These are phyloP conservation scores for Fistulinella cinereoalba DNA, from an alignment of 1,284 basidiomycete species.

Conservation along the genomic window DNA sequence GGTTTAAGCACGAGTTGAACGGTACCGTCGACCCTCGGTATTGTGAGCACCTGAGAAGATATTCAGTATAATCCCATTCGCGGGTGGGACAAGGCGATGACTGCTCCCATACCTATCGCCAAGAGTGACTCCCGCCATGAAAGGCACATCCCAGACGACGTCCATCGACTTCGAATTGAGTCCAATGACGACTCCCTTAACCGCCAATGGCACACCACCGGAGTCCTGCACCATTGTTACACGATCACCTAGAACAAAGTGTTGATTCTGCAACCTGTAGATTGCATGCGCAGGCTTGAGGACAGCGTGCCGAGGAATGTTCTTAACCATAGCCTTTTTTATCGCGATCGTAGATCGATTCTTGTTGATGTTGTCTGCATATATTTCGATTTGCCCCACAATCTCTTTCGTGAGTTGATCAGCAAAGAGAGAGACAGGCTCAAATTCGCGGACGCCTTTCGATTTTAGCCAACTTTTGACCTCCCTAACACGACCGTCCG, in stretches of 20 bases:
- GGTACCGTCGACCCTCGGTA: conserved; percentile 87
- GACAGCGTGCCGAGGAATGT: conserved; percentile 91
- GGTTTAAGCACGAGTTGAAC: conserved; percentile 83
- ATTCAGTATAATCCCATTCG: not conserved
- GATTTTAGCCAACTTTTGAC: conserved; percentile 85
- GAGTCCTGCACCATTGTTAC: conserved; percentile 95
- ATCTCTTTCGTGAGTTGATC: conserved; percentile 90
- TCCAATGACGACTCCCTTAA: conserved; percentile 93
- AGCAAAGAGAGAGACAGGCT: conserved; percentile 89
- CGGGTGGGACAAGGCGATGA: not conserved
- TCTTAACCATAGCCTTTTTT: conserved; percentile 88
- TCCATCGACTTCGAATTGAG: conserved; percentile 87
- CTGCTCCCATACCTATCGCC: conserved; percentile 63
- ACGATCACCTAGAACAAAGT: conserved; percentile 91
- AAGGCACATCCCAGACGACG: conserved; percentile 95
- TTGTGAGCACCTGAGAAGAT: conserved; percentile 67
- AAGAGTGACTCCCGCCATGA: conserved; percentile 89
- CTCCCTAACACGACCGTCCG: conserved; percentile 73
- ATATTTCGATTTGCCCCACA: conserved; percentile 73
- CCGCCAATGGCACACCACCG: conserved; percentile 88
- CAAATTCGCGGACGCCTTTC: conserved; percentile 87
- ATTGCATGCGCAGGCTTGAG: conserved; percentile 91
- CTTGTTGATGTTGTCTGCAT: conserved; percentile 66
- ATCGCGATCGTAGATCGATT: conserved; percentile 61
- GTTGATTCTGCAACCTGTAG: conserved; percentile 88